Percentiles rank a stretch among this genome's conserved stretches.
Evolutionary conservation across 2,329 filamentous ascomycete genomes (phyloP).

Genomic region (Purpureocillium takamizusanense): DNA sequence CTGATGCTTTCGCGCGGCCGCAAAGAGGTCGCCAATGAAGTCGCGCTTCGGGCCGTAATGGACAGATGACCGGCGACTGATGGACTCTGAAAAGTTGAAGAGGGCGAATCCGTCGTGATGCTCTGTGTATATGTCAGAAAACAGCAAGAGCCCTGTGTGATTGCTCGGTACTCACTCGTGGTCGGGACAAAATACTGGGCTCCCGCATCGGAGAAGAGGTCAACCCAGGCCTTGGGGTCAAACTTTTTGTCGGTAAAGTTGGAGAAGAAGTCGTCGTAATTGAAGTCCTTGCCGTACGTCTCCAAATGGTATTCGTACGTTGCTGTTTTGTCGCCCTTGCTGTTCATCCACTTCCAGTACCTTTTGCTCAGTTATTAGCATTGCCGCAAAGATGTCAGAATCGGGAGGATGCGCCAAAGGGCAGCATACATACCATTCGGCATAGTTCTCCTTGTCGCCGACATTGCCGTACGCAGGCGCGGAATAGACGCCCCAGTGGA

Average conservation of each 20-base stretch:
- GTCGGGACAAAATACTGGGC: slow-evolving; percentile 39
- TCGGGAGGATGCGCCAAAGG: no score
- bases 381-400: no score
- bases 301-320: slow-evolving; percentile 29
- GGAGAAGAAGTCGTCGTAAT: slow-evolving; percentile 46
- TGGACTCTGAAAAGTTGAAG: slow-evolving; percentile 24
- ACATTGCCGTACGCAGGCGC: slow-evolving; percentile 45
- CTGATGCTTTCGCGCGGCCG: slow-evolving; percentile 9
- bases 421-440: slow-evolving; percentile 40
- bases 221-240: slow-evolving; percentile 43
- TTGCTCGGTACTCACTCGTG: slow-evolving; percentile 9
- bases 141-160: no score
- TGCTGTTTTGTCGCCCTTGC: slow-evolving; percentile 12
- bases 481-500: slow-evolving; percentile 48
- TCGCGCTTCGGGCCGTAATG: slow-evolving; percentile 26
- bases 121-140: slow-evolving; percentile 14
- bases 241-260: slow-evolving; percentile 41
- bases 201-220: slow-evolving; percentile 40
- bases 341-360: slow-evolving; percentile 1
- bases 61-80: slow-evolving; percentile 28
- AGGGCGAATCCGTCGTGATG: slow-evolving; percentile 36
- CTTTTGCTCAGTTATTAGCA: slow-evolving; percentile 8
- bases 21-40: slow-evolving; percentile 27
- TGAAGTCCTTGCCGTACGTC: slow-evolving; percentile 38
- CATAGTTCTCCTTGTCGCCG: slow-evolving; percentile 26